These are phyloP conservation scores for Capsicum baccatum DNA, from an alignment of 257 asterid genomes.

Conservation along the genomic window DNA sequence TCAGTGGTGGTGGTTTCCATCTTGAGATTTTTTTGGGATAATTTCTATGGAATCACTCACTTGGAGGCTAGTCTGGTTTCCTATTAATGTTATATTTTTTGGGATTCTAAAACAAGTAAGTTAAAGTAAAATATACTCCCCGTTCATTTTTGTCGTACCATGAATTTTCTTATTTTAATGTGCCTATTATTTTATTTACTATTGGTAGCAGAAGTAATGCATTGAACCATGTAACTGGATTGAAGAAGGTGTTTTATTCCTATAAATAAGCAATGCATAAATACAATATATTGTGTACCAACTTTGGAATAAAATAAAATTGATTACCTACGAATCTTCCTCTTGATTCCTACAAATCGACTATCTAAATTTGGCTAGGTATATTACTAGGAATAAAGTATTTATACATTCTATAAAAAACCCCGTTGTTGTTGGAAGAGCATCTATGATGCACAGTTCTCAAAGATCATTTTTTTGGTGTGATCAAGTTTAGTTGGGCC, in stretches of 20 bases:
- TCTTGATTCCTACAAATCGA: no score
- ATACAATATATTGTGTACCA: no score
- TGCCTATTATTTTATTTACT: constrained; percentile 23
- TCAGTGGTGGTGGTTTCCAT: constrained; percentile 66
- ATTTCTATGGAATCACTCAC: constrained; percentile 85
- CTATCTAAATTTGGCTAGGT: no score
- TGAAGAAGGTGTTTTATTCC: no score
- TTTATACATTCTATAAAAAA: no score
- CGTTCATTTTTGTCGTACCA: not conserved
- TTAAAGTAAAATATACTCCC: constrained; percentile 66
- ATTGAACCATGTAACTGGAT: not conserved
- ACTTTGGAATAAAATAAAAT: no score
- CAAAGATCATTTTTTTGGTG: not conserved
- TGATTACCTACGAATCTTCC: no score
- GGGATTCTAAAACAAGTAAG: constrained; percentile 98
- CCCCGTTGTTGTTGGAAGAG: not conserved
- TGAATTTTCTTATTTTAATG: constrained; percentile 20
- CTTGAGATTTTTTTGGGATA: constrained; percentile 63
- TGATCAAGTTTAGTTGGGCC: constrained; percentile 19
- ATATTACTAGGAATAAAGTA: no score
- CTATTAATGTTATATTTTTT: constrained; percentile 85
- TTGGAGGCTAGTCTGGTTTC: constrained; percentile 93
- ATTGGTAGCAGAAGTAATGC: constrained; percentile 7
- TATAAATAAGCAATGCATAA: no score
- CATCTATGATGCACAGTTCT: not conserved